Conservation (phyloP, 371 early-diverging fungal species). For the Mucor plumbeus region DNA sequence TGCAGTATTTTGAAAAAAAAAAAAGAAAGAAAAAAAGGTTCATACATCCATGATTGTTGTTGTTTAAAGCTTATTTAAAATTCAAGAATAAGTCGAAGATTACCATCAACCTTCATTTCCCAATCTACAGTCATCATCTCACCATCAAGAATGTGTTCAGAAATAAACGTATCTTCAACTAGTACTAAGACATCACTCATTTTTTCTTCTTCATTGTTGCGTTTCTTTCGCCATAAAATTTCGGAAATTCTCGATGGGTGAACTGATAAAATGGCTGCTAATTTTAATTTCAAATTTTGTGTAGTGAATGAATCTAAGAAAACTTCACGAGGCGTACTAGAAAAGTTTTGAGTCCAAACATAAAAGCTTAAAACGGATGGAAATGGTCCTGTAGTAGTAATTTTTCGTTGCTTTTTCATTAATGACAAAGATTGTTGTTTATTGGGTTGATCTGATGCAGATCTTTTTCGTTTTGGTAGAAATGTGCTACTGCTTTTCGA, state of each 20-base stretch:
- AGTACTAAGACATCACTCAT: constrained; percentile 24
- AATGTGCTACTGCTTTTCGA: background rate
- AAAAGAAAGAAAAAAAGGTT: background rate
- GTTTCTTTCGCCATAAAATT: constrained; percentile 26
- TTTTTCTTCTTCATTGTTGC: background rate
- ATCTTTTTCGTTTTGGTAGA: background rate
- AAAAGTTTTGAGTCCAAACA: constrained; percentile 18
- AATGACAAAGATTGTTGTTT: background rate
- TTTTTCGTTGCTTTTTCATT: background rate
- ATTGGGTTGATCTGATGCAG: background rate
- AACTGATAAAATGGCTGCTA: constrained; percentile 15
- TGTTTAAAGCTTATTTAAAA: constrained; percentile 14
- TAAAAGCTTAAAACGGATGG: constrained; percentile 5
- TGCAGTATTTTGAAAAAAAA: background rate
- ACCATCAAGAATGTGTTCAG: constrained; percentile 26
- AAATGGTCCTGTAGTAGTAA: background rate
- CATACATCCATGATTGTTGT: constrained; percentile 3
- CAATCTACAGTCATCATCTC: constrained; percentile 24
- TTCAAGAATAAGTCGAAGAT: constrained; percentile 27
- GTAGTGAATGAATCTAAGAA: constrained; percentile 15
- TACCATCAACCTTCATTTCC: constrained; percentile 29
- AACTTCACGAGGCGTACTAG: constrained; percentile 3
- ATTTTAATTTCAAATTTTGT: constrained; percentile 16
- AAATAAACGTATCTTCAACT: constrained; percentile 31
- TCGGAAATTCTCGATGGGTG: constrained; percentile 24